Evolutionary conservation across 2,329 filamentous ascomycete genomes (phyloP), one percentile per base, ranked within the genome.

Genomic region (Claviceps capensis): DNA sequence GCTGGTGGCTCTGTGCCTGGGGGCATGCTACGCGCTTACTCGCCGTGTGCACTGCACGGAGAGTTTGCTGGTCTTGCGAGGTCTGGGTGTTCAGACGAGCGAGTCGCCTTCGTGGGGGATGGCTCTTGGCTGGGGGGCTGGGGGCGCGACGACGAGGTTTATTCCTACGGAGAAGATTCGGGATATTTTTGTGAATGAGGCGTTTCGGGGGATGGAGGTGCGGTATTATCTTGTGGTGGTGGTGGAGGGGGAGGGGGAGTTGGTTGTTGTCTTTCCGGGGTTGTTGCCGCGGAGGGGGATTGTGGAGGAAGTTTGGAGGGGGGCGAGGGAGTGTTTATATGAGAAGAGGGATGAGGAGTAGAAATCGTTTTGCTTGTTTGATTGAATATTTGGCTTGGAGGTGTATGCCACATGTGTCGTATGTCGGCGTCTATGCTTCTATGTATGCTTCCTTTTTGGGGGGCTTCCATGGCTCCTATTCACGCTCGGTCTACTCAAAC

Each of bases 151-250:
- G 51, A 76, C 77, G 61, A 68, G 77, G 52, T 77, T 83, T 66
- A 97, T 98, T 54, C 91, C 93, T 0, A 95, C 91, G 0, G 86
- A 85, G 45, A 83, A 88, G 68, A 94, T 98, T 53, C 87, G 87
- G 63, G 93, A 98, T 65, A 84, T 98, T 52, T 81, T 96, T 51
- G 86, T 98, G 49, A 89, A 96, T 65, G 93, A 98, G 72, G 93
- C 90, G 3, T 97, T 97, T 68, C 81, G 81, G 53, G 90, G 90
- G 0, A 95, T 96, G 62, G 88, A 90, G 69, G 89, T 97, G 38
- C 74, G 84, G 42, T 95, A 91, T 63, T 96, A 95, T 63, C 72
- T 98, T 8, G 81, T 88, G 4, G 86, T 97, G 34, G 85, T 97
- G 50, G 88, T 97, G 17, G 86, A 94, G 59, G 89, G 83, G 2